These are phyloP conservation scores for Leccinum fallax DNA, from an alignment of 1,284 basidiomycete genomes.

Conservation along the genomic window DNA sequence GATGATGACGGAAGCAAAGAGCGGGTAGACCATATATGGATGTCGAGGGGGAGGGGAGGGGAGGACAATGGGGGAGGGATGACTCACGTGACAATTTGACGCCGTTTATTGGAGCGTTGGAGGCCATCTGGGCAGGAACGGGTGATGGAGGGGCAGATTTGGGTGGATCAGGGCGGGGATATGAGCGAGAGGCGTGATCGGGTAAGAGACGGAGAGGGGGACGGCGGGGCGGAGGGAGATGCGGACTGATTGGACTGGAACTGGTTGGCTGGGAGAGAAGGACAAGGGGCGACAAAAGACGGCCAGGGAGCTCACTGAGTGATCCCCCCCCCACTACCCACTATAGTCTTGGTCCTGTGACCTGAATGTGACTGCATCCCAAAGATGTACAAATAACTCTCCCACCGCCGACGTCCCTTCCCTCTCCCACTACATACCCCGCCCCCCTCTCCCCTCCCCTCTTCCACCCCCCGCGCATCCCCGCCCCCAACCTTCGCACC, in stretches of 20 bases:
- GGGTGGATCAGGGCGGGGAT: constrained; percentile 22
- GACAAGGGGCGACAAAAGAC: constrained; percentile 29
- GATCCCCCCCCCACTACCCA: constrained; percentile 14
- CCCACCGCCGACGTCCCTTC: not conserved
- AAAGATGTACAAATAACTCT: constrained; percentile 37
- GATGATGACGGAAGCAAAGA: constrained; percentile 25
- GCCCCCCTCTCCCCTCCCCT: not conserved
- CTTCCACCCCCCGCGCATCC: not conserved
- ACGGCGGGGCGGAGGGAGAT: not conserved
- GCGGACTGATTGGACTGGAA: not conserved
- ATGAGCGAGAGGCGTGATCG: not conserved
- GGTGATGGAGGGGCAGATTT: constrained; percentile 15
- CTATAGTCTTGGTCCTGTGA: constrained; percentile 33
- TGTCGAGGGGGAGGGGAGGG: constrained; percentile 26
- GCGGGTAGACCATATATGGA: constrained; percentile 39
- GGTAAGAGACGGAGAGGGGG: not conserved
- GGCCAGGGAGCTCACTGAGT: constrained; percentile 29
- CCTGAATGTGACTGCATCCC: constrained; percentile 31
- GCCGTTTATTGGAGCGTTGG: constrained; percentile 85
- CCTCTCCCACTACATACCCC: too few species aligned
- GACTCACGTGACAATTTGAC: constrained; percentile 87
- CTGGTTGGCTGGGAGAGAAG: constrained; percentile 11
- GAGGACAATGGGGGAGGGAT: constrained; percentile 21
- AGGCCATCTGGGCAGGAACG: constrained; percentile 53
- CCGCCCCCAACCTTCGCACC: not conserved